phyloP scores from a whole-genome alignment of 495 filamentous ascomycete genomes.

The Astrocystis sublimbata region DNA sequence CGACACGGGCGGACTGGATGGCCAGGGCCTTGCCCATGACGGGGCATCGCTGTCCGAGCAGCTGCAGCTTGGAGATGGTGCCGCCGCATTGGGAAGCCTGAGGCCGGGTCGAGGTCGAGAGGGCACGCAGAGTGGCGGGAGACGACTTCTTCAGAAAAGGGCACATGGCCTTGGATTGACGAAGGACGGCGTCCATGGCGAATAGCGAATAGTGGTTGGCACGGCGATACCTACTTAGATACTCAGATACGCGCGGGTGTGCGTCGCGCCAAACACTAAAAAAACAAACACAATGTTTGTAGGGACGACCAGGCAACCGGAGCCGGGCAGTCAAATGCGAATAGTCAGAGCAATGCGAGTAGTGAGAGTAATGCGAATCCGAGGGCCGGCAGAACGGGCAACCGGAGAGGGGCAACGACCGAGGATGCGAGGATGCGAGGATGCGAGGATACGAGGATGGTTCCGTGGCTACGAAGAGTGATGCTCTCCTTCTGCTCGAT shows the following conservation, averaged over 20 bases:
- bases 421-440: not conserved
- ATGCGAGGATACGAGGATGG: no score
- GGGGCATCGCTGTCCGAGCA: conserved; percentile 91
- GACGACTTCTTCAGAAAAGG: conserved; percentile 96
- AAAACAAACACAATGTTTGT: no score
- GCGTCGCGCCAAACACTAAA: not conserved
- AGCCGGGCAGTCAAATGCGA: not conserved
- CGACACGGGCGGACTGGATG: conserved; percentile 68
- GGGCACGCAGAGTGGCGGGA: conserved; percentile 80
- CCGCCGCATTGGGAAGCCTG: conserved; percentile 76
- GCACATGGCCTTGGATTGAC: conserved; percentile 92
- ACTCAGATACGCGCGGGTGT: no score
- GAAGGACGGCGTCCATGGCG: conserved; percentile 88
- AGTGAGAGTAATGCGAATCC: not conserved
- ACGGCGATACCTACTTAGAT: no score
- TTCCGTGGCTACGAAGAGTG: no score
- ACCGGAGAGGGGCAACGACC: not conserved
- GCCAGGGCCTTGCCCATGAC: conserved; percentile 98
- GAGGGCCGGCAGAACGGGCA: no score
- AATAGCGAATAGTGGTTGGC: no score
- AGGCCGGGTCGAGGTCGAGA: conserved; percentile 76
- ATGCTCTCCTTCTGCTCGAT: not conserved
- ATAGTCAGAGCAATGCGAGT: not conserved
- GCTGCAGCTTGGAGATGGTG: conserved; percentile 95
- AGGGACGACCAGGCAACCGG: no score